These are phyloP conservation scores for Macrolepiota fuliginosa DNA, from an alignment of 768 basidiomycete genomes.

Conservation along the genomic window DNA sequence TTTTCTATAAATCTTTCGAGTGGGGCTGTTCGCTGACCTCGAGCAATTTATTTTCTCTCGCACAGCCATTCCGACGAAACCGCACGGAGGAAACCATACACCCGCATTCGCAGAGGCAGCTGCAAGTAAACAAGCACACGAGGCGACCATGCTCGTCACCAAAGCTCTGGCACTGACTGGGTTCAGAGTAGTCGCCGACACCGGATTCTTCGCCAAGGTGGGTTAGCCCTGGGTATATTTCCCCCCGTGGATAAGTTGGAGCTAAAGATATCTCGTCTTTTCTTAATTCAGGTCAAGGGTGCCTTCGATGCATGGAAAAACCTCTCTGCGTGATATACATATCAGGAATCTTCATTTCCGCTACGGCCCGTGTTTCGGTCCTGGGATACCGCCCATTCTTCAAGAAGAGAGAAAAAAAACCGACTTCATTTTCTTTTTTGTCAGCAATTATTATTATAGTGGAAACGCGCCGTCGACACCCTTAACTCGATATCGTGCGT, in stretches of 20 bases:
- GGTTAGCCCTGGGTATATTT: constrained; percentile 15
- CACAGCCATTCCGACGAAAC: constrained; percentile 69
- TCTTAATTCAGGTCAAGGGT: constrained; percentile 19
- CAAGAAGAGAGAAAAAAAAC: no score
- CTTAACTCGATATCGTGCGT: background rate
- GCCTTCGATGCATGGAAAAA: constrained; percentile 19
- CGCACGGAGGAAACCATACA: constrained; percentile 76
- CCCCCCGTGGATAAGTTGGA: background rate
- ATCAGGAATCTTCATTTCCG: background rate
- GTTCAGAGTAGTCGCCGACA: constrained; percentile 56
- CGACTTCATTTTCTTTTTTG: no score
- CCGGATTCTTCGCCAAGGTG: constrained; percentile 56
- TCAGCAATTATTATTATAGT: no score
- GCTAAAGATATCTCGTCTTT: background rate
- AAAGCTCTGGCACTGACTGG: constrained; percentile 65
- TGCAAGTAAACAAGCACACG: constrained; percentile 58
- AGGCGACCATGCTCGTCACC: constrained; percentile 50
- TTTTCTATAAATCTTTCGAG: constrained; percentile 15
- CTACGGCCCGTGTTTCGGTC: background rate
- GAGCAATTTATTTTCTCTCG: background rate
- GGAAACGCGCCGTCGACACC: no score
- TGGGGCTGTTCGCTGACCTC: background rate
- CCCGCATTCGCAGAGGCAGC: constrained; percentile 62
- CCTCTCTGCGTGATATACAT: background rate
- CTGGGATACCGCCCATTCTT: no score